phyloP scores from a whole-genome alignment of 2,329 filamentous ascomycete species.

The Colletotrichum ledebouriae region DNA sequence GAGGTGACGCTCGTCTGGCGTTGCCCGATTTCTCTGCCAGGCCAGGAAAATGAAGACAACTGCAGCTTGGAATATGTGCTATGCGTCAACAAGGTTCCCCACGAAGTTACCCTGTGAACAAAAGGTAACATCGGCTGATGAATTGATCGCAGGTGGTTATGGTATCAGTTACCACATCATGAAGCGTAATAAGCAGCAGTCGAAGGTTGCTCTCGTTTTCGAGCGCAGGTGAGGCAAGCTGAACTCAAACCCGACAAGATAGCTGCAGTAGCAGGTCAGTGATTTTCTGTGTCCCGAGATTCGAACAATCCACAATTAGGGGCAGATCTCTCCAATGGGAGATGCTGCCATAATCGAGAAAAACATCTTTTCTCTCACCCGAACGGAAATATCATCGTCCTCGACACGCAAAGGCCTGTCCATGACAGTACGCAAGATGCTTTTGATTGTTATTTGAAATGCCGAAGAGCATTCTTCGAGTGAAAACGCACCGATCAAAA shows the following conservation, averaged over 20 bases:
- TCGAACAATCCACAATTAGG: neutral
- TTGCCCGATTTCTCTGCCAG: neutral
- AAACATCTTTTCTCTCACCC: conserved; percentile 13
- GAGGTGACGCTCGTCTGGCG: neutral
- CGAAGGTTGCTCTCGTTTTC: neutral
- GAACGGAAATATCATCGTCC: conserved; percentile 36
- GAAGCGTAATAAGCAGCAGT: conserved; percentile 1
- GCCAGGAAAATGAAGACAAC: conserved; percentile 24
- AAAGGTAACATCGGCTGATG: conserved; percentile 17
- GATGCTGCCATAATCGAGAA: conserved; percentile 30
- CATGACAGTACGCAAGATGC: conserved; percentile 30
- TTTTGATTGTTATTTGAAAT: neutral
- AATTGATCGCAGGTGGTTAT: conserved; percentile 18
- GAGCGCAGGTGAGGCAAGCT: conserved; percentile 1
- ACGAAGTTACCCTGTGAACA: conserved; percentile 7
- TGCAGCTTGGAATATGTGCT: conserved; percentile 32
- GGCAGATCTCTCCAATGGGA: conserved; percentile 36
- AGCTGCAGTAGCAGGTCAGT: conserved; percentile 17
- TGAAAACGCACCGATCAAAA: conserved; percentile 25
- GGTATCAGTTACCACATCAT: conserved; percentile 27
- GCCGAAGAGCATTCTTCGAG: no score
- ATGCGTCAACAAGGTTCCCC: conserved; percentile 34
- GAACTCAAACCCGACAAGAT: conserved; percentile 17
- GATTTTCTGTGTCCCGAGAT: neutral
- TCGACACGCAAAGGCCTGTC: conserved; percentile 35